Evolutionary conservation across 2,329 filamentous ascomycete species (phyloP), one percentile per base, ranked within the genome.

Genomic region (Chaetothyriales sp.): DNA sequence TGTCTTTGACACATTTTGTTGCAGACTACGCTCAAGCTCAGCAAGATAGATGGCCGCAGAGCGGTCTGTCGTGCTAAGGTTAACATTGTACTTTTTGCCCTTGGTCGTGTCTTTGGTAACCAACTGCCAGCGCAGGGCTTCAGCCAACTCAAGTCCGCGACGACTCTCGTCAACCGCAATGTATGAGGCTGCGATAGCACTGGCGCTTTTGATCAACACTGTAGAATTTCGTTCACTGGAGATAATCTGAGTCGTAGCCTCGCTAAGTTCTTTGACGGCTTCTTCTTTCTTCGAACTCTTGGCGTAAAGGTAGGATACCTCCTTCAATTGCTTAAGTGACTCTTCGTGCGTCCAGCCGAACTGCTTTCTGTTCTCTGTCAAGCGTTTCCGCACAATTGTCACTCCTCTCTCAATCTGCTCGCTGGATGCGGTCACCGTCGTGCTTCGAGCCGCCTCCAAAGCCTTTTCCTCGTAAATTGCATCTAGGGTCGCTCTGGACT

Each of bases 31-130:
- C 58, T 74, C 69, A 1, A 74, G 61, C 51, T 72, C 69, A 18
- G 72, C 72, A 18, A 74, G 59, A 64, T 73, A 74, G 9, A 69
- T 67, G 13, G 69, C 61, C 47, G 62, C 64, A 46, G 66, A 61
- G n/a, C 64, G 67, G 8, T 62, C 62, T 48, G 63, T 63, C 1
- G 61, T 59, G 1, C 66, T 61, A 5, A 70, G 53, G 46, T 70
- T 64, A 40, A 70, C 68, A 18, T 60, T 52, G 28, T 50, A 50
- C 7, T 54, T 51, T 51, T 60, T 63, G 25, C 54, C 44, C 22
- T 65, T 64, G 18, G 56, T 55, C 8, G 59, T 65, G 20, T 70
- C 67, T 53, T 67, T 69, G 53, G 64, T 62, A 10, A 70, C 54
- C 10, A 70, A 59, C 54, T 71, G 67, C 43, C 65, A 64, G 50